These are phyloP conservation scores for Diaporthe helianthi DNA, from an alignment of 2,329 filamentous ascomycete genomes.

Conservation along the genomic window DNA sequence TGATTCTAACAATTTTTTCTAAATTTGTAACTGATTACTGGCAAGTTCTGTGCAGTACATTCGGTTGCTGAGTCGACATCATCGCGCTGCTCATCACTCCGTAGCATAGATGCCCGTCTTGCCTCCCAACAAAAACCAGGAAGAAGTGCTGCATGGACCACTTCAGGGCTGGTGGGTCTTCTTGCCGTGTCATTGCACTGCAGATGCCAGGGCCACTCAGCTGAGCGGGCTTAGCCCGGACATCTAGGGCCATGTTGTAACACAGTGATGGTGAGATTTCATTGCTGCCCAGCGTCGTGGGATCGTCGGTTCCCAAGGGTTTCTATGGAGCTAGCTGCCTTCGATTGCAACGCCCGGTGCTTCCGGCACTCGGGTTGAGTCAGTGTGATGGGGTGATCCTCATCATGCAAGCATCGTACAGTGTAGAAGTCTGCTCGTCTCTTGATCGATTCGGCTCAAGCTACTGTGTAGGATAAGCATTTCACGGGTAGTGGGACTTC, in stretches of 20 bases:
- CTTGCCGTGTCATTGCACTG: not conserved
- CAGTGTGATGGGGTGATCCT: not conserved
- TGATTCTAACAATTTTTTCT: not conserved
- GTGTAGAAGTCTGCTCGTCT: not conserved
- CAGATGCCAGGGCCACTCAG: not conserved
- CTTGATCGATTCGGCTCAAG: not conserved
- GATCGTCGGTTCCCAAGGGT: not conserved
- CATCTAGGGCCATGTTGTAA: no score
- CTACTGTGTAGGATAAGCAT: not conserved
- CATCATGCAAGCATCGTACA: not conserved
- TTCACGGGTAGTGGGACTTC: not conserved
- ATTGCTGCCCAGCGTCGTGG: not conserved
- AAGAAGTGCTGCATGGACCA: not conserved
- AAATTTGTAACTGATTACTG: not conserved
- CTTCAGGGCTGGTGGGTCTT: not conserved
- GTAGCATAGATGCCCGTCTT: not conserved
- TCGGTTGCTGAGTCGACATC: slow-evolving; percentile 1
- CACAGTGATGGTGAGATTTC: not conserved
- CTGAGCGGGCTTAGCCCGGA: not conserved
- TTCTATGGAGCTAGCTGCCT: not conserved
- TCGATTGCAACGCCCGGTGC: not conserved
- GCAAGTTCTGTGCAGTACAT: not conserved
- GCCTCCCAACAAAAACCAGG: not conserved
- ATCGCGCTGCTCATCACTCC: not conserved
- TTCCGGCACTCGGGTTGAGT: not conserved